Conservation (phyloP, 768 basidiomycete species). For the Amanita brunnescens region DNA sequence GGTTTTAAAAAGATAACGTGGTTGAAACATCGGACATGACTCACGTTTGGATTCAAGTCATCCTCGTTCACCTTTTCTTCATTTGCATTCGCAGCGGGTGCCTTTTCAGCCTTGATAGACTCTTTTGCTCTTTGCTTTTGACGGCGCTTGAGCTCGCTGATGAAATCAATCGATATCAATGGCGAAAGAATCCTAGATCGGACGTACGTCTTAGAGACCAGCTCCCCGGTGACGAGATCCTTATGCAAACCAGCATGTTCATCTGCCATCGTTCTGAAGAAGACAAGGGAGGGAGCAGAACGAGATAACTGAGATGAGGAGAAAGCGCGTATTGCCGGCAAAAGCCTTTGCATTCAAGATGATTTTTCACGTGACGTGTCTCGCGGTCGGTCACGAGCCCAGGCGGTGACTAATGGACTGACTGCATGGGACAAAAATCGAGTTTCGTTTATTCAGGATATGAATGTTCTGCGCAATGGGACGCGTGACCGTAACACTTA, state of each 20-base stretch:
- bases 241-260: conserved; percentile 41
- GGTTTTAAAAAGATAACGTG: background rate
- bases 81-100: conserved; percentile 30
- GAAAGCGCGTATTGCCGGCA: background rate
- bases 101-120: conserved; percentile 59
- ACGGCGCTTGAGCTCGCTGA: conserved; percentile 89
- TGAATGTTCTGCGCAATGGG: no score
- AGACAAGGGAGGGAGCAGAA: background rate
- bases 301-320: background rate
- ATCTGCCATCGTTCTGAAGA: conserved; percentile 29
- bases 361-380: no score
- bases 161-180: conserved; percentile 18
- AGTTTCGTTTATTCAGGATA: no score
- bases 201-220: conserved; percentile 92
- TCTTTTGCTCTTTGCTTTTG: conserved; percentile 83
- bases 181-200: conserved; percentile 8
- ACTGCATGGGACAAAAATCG: no score
- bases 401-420: no score
- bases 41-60: conserved; percentile 85
- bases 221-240: conserved; percentile 88
- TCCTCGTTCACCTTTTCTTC: conserved; percentile 56
- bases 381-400: no score
- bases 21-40: conserved; percentile 24
- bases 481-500: background rate
- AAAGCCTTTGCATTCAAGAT: conserved; percentile 5